phyloP scores from a whole-genome alignment of 1,284 basidiomycete species.

The Paramarasmius palmivorus region DNA sequence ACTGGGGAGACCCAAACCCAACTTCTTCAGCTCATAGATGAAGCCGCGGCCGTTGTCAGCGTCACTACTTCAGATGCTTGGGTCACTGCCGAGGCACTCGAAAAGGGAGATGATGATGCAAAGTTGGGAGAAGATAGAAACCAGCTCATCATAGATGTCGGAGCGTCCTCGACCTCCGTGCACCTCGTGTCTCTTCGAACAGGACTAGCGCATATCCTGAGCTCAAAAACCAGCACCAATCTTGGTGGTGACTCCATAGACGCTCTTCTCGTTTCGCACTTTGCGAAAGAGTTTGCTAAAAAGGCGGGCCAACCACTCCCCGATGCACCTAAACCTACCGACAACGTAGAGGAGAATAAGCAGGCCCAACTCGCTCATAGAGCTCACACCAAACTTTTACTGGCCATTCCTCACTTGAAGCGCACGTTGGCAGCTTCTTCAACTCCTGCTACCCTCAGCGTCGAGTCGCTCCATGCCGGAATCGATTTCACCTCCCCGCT shows the following conservation, averaged over 20 bases:
- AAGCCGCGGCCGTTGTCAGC: constrained; percentile 77
- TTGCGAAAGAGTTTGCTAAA: constrained; percentile 96
- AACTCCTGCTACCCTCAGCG: constrained; percentile 86
- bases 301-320: constrained; percentile 74
- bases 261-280: constrained; percentile 85
- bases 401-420: constrained; percentile 95
- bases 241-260: constrained; percentile 73
- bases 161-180: constrained; percentile 62
- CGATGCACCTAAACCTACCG: constrained; percentile 41
- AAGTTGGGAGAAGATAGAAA: constrained; percentile 57
- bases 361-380: constrained; percentile 70
- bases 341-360: constrained; percentile 52
- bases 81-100: constrained; percentile 25
- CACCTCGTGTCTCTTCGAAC: constrained; percentile 66
- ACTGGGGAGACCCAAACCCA: constrained; percentile 37
- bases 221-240: constrained; percentile 46
- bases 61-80: constrained; percentile 50
- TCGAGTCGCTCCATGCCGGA: constrained; percentile 95
- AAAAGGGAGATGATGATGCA: neutral
- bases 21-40: constrained; percentile 85
- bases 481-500: constrained; percentile 91
- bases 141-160: constrained; percentile 73
- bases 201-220: constrained; percentile 63
- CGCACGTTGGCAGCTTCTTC: constrained; percentile 88
- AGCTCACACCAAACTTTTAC: constrained; percentile 90